phyloP scores from a whole-genome alignment of 78 protist genomes.

The Trichosphaerium sp. region DNA sequence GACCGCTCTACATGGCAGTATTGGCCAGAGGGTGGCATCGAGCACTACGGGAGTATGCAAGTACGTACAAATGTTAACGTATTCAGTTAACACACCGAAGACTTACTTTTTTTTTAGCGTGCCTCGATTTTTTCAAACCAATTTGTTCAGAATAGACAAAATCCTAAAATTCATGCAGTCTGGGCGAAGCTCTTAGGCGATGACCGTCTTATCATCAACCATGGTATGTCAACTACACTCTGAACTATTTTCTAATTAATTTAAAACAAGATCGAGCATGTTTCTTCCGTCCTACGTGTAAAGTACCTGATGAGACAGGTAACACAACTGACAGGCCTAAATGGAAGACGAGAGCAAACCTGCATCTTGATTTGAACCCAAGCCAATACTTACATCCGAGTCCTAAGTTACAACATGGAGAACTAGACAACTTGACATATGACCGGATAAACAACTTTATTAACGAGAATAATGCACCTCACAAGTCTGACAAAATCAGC shows the following conservation, averaged over 20 bases:
- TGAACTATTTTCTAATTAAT: too few relatives aligned
- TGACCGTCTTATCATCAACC: conserved; percentile 10
- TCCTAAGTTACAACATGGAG: not conserved
- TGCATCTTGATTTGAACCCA: conserved; percentile 39
- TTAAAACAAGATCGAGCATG: conserved; percentile 40
- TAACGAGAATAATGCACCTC: conserved; percentile 21
- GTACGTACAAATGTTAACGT: conserved; percentile 7
- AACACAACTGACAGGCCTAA: too few relatives aligned
- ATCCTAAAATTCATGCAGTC: conserved; percentile 15
- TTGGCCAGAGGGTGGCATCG: conserved; percentile 14
- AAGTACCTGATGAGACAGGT: too few relatives aligned
- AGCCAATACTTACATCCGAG: conserved; percentile 16
- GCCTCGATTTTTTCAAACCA: conserved; percentile 30
- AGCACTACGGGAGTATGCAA: conserved; percentile 15
- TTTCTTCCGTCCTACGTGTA: conserved; percentile 33
- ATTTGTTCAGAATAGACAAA: conserved; percentile 10
- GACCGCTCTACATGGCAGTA: conserved; percentile 25
- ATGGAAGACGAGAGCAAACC: conserved; percentile 16
- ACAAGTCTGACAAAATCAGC: not conserved
- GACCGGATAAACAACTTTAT: conserved; percentile 7
- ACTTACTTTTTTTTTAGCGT: too few relatives aligned
- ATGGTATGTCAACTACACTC: too few relatives aligned
- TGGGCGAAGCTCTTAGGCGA: conserved; percentile 3
- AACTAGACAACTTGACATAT: conserved; percentile 4
- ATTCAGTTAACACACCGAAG: too few relatives aligned